A percentile compares a stretch with the other conserved stretches of the same genome.
phyloP scores from a whole-genome alignment of 495 filamentous ascomycete species.

The Aspergillus diversus region DNA sequence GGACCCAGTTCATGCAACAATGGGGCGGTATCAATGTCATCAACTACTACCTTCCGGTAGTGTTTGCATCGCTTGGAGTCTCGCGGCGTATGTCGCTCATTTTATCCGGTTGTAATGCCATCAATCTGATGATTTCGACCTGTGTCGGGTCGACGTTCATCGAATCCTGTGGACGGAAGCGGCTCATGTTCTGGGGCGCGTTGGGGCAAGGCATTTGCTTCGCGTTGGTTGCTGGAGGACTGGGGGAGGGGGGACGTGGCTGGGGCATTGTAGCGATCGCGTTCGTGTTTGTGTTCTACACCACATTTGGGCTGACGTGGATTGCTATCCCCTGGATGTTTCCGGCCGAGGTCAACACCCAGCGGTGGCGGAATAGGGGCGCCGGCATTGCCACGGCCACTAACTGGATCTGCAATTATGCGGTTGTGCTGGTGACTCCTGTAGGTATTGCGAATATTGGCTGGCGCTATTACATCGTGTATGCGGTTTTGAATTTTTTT shows the following conservation, averaged over 20 bases:
- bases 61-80: neutral
- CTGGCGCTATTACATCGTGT: slow-evolving; percentile 21
- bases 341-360: slow-evolving; percentile 63
- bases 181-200: neutral
- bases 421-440: slow-evolving; percentile 34
- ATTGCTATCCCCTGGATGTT: slow-evolving; percentile 46
- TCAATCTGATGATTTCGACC: neutral
- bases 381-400: slow-evolving; percentile 60
- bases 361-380: slow-evolving; percentile 61
- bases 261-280: neutral
- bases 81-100: neutral
- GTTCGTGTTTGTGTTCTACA: neutral
- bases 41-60: neutral
- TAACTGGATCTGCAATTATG: slow-evolving; percentile 32
- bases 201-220: neutral
- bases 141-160: neutral
- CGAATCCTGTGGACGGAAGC: neutral
- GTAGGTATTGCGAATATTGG: slow-evolving; percentile 23
- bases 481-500: slow-evolving; percentile 16
- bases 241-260: neutral
- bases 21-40: neutral
- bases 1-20: neutral
- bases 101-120: neutral
- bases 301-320: neutral
- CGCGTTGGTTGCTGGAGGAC: neutral